Evolutionary conservation across 257 asterid genomes (phyloP).

Genomic region (Solanum sparsipilum): DNA sequence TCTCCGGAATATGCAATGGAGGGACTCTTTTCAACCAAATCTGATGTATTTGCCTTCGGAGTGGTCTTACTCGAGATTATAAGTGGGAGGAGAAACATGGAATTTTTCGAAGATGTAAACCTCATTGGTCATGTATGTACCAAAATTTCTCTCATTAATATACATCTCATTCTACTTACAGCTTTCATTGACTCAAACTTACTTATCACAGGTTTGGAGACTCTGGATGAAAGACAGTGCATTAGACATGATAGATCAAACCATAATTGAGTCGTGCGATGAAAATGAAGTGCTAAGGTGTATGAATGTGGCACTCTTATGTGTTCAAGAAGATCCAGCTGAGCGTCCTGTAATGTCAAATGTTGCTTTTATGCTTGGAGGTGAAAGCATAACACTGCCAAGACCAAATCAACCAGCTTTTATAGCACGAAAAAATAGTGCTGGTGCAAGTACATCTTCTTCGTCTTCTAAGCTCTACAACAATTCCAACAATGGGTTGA

Average conservation of each 20-base stretch:
- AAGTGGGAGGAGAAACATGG: conserved; percentile 14
- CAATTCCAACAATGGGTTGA: neutral
- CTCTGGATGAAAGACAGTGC: conserved; percentile 16
- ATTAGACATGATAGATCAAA: conserved; percentile 6
- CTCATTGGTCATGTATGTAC: conserved; percentile 17
- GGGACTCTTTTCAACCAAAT: conserved; percentile 13
- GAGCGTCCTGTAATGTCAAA: conserved; percentile 5
- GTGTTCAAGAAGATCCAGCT: conserved; percentile 21
- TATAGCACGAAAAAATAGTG: neutral
- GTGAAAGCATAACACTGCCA: too few relatives aligned
- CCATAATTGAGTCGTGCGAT: neutral
- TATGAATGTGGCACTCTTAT: conserved; percentile 15
- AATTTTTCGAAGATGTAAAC: conserved; percentile 3
- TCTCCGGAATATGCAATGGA: conserved; percentile 19
- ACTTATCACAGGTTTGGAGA: conserved; percentile 11
- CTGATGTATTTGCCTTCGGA: conserved; percentile 22
- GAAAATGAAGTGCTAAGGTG: conserved; percentile 4
- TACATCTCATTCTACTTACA: neutral
- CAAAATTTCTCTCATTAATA: neutral
- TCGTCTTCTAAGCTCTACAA: neutral
- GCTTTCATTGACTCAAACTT: neutral
- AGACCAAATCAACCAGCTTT: too few relatives aligned
- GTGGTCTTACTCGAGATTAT: conserved; percentile 17
- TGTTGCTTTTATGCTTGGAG: too few relatives aligned
- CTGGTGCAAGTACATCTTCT: neutral